These are phyloP conservation scores for Penicillium sp. DNA, from an alignment of 2,329 filamentous ascomycete species.

Conservation along the genomic window DNA sequence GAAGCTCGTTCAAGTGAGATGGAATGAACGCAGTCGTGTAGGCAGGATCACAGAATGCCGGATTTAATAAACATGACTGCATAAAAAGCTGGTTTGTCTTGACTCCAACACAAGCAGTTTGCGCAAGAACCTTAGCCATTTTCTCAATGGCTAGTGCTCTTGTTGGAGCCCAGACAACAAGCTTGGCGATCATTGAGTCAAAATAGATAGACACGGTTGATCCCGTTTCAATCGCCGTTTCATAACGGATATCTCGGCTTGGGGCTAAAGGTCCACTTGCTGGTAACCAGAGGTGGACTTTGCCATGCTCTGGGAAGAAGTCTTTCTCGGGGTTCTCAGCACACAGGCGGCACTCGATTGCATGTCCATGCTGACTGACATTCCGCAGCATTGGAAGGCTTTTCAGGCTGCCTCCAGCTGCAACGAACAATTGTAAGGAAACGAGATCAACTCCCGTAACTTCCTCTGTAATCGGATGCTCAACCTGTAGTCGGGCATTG, in stretches of 20 bases:
- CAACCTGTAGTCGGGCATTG: slow-evolving; percentile 50
- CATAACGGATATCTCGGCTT: slow-evolving; percentile 38
- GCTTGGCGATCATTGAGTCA: slow-evolving; percentile 50
- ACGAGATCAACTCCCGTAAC: slow-evolving; percentile 41
- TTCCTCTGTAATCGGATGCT: slow-evolving; percentile 46
- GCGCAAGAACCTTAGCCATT: slow-evolving; percentile 33
- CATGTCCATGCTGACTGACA: slow-evolving; percentile 36
- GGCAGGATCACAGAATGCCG: slow-evolving; percentile 47
- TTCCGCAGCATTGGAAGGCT: slow-evolving; percentile 20
- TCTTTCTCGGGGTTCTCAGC: slow-evolving; percentile 44
- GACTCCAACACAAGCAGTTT: slow-evolving; percentile 67
- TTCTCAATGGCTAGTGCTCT: slow-evolving; percentile 36
- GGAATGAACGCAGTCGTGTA: slow-evolving; percentile 37
- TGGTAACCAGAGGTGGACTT: slow-evolving; percentile 36
- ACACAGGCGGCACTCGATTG: slow-evolving; percentile 47
- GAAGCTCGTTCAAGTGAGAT: slow-evolving; percentile 23
- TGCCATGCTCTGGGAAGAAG: slow-evolving; percentile 41
- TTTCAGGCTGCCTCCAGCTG: slow-evolving; percentile 31
- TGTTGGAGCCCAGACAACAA: slow-evolving; percentile 46
- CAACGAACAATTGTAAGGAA: slow-evolving; percentile 35
- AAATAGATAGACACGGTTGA: slow-evolving; percentile 46
- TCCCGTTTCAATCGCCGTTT: slow-evolving; percentile 42
- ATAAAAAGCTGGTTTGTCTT: slow-evolving; percentile 35
- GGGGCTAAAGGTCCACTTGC: slow-evolving; percentile 11
- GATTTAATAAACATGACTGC: slow-evolving; percentile 26